A percentile compares a stretch with the other conserved stretches of the same genome.
phyloP scores from a whole-genome alignment of 495 filamentous ascomycete genomes.

The Halenospora varia region DNA sequence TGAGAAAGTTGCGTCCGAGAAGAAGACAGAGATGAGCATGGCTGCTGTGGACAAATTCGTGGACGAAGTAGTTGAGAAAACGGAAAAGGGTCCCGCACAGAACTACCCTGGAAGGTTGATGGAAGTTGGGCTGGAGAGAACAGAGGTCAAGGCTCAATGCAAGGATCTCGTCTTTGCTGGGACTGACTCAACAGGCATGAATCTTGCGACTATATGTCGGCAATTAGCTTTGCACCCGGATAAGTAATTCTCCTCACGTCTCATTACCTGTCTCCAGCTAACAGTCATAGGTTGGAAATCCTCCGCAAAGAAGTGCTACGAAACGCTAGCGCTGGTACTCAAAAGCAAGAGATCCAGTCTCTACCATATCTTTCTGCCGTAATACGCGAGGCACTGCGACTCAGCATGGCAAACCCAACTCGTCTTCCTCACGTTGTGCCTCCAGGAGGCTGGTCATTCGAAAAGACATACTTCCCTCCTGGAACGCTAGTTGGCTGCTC shows the following conservation, averaged over 20 bases:
- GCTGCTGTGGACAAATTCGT: constrained; percentile 36
- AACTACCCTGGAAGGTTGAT: constrained; percentile 47
- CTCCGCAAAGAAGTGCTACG: constrained; percentile 34
- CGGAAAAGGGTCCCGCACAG: constrained; percentile 15
- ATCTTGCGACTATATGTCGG: constrained; percentile 39
- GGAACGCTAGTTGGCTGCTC: constrained; percentile 41
- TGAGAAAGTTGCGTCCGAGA: constrained; percentile 25
- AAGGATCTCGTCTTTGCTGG: constrained; percentile 38
- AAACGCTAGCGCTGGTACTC: constrained; percentile 17
- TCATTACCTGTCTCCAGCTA: background rate
- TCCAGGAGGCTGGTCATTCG: constrained; percentile 33
- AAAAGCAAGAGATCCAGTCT: constrained; percentile 26
- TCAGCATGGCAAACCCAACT: constrained; percentile 46
- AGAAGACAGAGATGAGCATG: constrained; percentile 29
- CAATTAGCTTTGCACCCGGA: constrained; percentile 37
- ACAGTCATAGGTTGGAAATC: constrained; percentile 27
- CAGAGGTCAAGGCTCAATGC: constrained; percentile 43
- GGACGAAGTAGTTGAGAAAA: constrained; percentile 16
- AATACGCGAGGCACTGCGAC: constrained; percentile 11
- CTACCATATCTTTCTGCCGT: constrained; percentile 33
- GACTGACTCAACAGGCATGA: constrained; percentile 42
- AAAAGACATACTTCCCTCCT: constrained; percentile 33
- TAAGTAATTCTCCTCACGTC: constrained; percentile 28
- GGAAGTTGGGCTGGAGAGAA: constrained; percentile 32
- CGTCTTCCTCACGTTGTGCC: constrained; percentile 45